Percentiles rank a stretch among this genome's conserved stretches.
These are phyloP conservation scores for Toxoplasma gondii DNA, from an alignment of 169 alveolate genomes.

Conservation along the genomic window DNA sequence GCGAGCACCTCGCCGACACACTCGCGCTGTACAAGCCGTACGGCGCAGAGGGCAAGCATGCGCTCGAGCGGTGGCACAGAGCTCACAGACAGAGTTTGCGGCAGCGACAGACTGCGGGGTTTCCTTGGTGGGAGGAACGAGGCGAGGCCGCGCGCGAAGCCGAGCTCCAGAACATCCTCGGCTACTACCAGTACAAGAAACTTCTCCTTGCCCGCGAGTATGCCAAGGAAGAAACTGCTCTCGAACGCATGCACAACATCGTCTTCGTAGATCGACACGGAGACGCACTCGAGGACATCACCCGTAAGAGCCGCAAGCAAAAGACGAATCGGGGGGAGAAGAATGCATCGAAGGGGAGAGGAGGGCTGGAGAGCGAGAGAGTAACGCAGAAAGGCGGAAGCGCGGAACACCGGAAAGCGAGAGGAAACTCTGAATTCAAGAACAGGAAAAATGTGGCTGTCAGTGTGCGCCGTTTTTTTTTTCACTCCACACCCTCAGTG, in stretches of 20 bases:
- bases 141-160: constrained; percentile 4
- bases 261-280: background rate
- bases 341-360: no score
- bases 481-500: no score
- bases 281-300: background rate
- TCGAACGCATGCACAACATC: background rate
- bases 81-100: background rate
- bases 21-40: constrained; percentile 7
- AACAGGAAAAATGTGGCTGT: no score
- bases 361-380: no score
- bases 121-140: constrained; percentile 6
- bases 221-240: background rate
- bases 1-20: background rate
- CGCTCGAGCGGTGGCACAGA: background rate
- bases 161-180: background rate
- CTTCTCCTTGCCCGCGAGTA: background rate
- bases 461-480: no score
- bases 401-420: no score
- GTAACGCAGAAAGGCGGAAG: no score
- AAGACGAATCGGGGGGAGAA: background rate
- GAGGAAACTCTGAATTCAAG: no score
- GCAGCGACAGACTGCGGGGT: background rate
- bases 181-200: background rate
- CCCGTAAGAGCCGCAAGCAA: background rate
- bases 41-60: background rate